Base-by-base conservation (phyloP, 331 rosid species). In the Cydonia oblonga region DNA sequence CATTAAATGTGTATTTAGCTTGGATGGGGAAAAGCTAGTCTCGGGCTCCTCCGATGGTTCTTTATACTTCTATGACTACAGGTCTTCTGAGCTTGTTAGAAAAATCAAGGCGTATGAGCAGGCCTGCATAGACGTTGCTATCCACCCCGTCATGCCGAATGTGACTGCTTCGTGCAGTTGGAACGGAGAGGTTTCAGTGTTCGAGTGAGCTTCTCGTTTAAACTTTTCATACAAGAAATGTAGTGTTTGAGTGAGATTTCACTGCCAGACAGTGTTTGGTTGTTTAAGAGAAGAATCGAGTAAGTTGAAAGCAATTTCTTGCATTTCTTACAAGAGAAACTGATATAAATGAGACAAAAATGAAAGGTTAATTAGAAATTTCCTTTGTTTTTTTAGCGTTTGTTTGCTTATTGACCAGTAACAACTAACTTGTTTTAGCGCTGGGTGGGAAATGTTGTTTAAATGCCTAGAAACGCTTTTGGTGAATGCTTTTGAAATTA, bases 21-120 rank as follows among this genome's bases (percentile, higher is more conserved):
- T 80, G 82, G 92, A 95, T 66, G 96, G 91, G 15, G 84, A 87
- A 70, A 86, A 64, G 42, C 87, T 95, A 58, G 84, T 90, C 16
- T 89, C 96, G 13, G 96, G 96, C 72, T 95, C 97, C 64, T 89
- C 91, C 7, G 95, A 93, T 81, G 98, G 97, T 64, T 93, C 76
- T 70, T 63, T 91, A 58, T 87, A 79, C 79, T 72, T 89, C 35
- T 91, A 88, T 75, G 83, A 88, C 68, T 87, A 85, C 70, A 80
- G 80, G 7, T 88, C 96, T 61, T 77, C 96, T 40, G 80, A 86
- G 63, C 80, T 88, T 78, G 75, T 83, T n/a, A 78, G 68, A 71
- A 91, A 84, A 82, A 87, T 89, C 71, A 89, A 95, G 84, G 96
- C 96, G 70, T 87, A 76, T 68, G 88, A 87, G 28, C 90, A 85